These are phyloP conservation scores for Lyophyllum shimeji DNA, from an alignment of 768 basidiomycete species.

Conservation along the genomic window DNA sequence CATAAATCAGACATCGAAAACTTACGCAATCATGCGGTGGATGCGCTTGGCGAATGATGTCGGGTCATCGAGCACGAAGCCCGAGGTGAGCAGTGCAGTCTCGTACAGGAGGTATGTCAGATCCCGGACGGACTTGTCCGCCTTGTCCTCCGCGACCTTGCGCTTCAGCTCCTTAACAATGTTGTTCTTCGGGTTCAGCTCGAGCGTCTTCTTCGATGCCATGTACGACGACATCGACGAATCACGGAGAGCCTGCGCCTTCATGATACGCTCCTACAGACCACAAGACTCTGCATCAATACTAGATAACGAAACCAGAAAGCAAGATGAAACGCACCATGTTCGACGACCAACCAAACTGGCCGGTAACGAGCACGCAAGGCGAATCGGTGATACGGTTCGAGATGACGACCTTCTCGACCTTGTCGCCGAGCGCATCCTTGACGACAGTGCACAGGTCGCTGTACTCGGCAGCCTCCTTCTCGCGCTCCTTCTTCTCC, in stretches of 20 bases:
- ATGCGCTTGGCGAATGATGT: conserved; percentile 95
- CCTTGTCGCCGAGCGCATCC: conserved; percentile 98
- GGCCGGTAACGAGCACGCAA: conserved; percentile 96
- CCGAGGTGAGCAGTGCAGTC: conserved; percentile 93
- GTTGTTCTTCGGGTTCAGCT: conserved; percentile 88
- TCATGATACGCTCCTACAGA: conserved; percentile 92
- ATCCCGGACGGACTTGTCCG: conserved; percentile 97
- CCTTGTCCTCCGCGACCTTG: conserved; percentile 96
- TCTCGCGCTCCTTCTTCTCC: conserved; percentile 90
- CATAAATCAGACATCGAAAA: conserved; percentile 9
- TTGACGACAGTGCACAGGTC: conserved; percentile 95
- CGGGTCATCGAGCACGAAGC: conserved; percentile 95
- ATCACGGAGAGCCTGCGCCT: conserved; percentile 95
- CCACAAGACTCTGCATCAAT: not conserved
- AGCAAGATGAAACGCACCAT: conserved; percentile 59
- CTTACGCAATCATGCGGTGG: conserved; percentile 91
- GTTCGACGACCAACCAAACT: conserved; percentile 99
- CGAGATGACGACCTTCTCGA: conserved; percentile 98
- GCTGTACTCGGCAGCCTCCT: conserved; percentile 77
- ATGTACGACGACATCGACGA: conserved; percentile 99
- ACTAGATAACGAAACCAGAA: not conserved
- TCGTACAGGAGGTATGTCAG: conserved; percentile 95
- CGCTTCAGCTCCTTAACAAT: conserved; percentile 96
- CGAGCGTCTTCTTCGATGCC: conserved; percentile 97
- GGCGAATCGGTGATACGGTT: conserved; percentile 98